phyloP scores from a whole-genome alignment of 495 filamentous ascomycete genomes.

The Neurospora intermedia region DNA sequence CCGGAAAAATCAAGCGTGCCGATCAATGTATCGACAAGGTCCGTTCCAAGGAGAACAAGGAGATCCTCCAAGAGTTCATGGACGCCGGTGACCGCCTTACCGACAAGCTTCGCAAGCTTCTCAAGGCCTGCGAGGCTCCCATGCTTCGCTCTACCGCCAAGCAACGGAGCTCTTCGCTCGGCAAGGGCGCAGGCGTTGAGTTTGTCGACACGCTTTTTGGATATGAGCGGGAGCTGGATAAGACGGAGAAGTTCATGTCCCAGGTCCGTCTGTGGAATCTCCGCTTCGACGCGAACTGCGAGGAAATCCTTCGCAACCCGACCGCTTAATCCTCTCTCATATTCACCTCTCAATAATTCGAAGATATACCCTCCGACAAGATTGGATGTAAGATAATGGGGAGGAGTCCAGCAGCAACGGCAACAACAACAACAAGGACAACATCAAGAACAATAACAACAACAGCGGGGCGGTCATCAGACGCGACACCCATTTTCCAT shows the following conservation, averaged over 20 bases:
- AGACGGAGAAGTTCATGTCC: conserved; percentile 92
- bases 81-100: conserved; percentile 84
- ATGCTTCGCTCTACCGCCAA: conserved; percentile 58
- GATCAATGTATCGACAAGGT: conserved; percentile 72
- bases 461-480: not conserved
- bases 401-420: conserved; percentile 15
- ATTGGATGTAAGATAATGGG: conserved; percentile 24
- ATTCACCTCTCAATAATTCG: conserved; percentile 2
- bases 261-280: conserved; percentile 87
- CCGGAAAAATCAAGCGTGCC: conserved; percentile 87
- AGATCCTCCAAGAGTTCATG: conserved; percentile 84
- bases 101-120: conserved; percentile 72
- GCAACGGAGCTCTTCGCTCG: conserved; percentile 63
- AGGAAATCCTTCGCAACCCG: conserved; percentile 66
- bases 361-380: conserved; percentile 9
- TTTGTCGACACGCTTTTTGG: conserved; percentile 97
- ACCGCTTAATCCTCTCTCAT: conserved; percentile 27
- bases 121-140: conserved; percentile 83
- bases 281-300: conserved; percentile 94
- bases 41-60: conserved; percentile 56
- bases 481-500: not conserved
- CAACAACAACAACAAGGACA: not conserved
- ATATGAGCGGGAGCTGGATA: conserved; percentile 79
- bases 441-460: not conserved
- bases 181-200: conserved; percentile 86